Base-by-base conservation (phyloP, 352 stramenopile species). In the Phytophthora hybrid region DNA sequence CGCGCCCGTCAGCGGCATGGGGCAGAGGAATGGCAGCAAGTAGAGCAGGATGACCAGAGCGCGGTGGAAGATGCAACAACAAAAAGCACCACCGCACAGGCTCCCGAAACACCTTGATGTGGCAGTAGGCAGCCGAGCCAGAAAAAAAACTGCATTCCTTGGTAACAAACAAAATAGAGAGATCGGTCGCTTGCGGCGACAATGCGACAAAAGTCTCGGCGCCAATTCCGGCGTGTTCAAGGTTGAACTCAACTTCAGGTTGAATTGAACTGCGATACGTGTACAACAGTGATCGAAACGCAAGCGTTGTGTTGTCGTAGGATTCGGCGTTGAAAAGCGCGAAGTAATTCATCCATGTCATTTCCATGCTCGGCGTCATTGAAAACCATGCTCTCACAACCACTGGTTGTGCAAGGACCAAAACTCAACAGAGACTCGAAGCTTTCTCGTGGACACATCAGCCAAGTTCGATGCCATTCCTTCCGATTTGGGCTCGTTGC, bases 1-100 rank as follows among this genome's bases (percentile, higher is more conserved):
- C 84, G 87, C 41, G 82, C 78, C 21, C 76, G 83, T 49, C 83
- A 90, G 44, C 82, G 87, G 11, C 70, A 82, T 61, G 76, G 56
- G 23, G 47, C 52, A 13, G 72, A 76, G 23, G 71, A 83, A 16
- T 76, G 68, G 29, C 72, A 79, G 26, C 54, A 74, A 49, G 32
- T 76, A 57, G 69, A 72, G 16, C 44, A 80, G 34, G 56, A 69
- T 1, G 63, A 66, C 23, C 51, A 76, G 62, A 66, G 39, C 53
- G 49, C 57, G 34, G 52, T 51, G 44, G 56, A 54, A 51, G 59
- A 55, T 34, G 31, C 54, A 54, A 52, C 51, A 60, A 4, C 46
- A 21, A 63, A 23, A 41, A 41, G 34, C 23, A 49, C 41, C 3
- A 41, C 49, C 54, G 44, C 34, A 57, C 16, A 52, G 29, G 18